These are phyloP conservation scores for Ophiosphaerella herpotricha DNA, from an alignment of 2,329 filamentous ascomycete genomes.

Conservation along the genomic window DNA sequence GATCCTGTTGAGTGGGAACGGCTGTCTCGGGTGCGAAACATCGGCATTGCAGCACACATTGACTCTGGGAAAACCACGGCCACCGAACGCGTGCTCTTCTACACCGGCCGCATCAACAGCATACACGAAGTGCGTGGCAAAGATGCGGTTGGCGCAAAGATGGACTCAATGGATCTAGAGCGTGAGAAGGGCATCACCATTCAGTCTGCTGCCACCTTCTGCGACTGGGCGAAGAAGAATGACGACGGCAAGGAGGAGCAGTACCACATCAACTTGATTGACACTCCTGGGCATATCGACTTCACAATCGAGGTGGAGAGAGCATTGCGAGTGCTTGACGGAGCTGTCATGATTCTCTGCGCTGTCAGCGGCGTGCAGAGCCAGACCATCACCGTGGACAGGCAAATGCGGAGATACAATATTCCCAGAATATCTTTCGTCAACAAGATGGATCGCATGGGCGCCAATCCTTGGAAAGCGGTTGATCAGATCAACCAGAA, in stretches of 20 bases:
- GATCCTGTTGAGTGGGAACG: conserved; percentile 77
- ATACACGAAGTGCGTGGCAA: conserved; percentile 97
- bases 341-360: conserved; percentile 97
- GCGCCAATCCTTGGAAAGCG: conserved; percentile 96
- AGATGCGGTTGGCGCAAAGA: conserved; percentile 95
- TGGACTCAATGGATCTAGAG: conserved; percentile 99
- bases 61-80: conserved; percentile 98
- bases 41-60: conserved; percentile 98
- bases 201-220: conserved; percentile 96
- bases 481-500: conserved; percentile 98
- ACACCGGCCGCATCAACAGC: conserved; percentile 93
- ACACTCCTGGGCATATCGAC: conserved; percentile 97
- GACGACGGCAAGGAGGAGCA: conserved; percentile 77
- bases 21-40: conserved; percentile 85
- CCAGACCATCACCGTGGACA: conserved; percentile 96
- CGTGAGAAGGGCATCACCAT: conserved; percentile 99
- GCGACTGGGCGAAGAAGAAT: conserved; percentile 86
- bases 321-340: conserved; percentile 90
- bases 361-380: conserved; percentile 96
- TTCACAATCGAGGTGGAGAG: conserved; percentile 99
- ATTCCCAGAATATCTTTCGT: conserved; percentile 94
- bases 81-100: conserved; percentile 96
- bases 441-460: conserved; percentile 99
- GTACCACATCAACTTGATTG: conserved; percentile 98
- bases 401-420: conserved; percentile 98